Evolutionary conservation across 768 basidiomycete species (phyloP), one percentile per base, ranked within the genome.

Genomic region (Tylopilus sp.): DNA sequence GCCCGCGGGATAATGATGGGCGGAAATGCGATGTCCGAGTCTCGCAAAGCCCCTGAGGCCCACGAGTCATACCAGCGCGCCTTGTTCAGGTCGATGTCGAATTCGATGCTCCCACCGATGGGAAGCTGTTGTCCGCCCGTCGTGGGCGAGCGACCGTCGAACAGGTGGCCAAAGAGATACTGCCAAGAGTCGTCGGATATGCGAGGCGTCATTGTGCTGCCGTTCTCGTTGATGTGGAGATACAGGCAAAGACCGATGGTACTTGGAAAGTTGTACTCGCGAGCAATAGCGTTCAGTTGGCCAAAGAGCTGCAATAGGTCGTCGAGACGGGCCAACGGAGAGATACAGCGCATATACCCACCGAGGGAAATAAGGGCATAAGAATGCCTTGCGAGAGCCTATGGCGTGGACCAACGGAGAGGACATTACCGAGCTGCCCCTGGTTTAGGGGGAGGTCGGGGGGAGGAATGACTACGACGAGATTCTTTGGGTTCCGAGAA

Each of bases 51-150:
- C 51, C 88, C 73, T 1, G 77, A 73, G 20, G 83, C 53, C 88
- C 89, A 95, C 0, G 81, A 71, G 17, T 81, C 71, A 59, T 83
- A 88, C 92, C 92, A 95, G 25, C 81, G 77, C 17, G 92, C 92
- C 54, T 82, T 79, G 31, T 75, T 73, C 41, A 79, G 53, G 70
- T 95, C 92, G 41, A 95, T 79, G 68, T 95, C 92, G 65, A 95
- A 93, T 69, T 95, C 91, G 25, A 95, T 78, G 25, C 79, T 83
- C 5, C 89, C 93, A 40, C 80, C 76, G 50, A 95, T 84, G 0
- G 88, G 84, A 18, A 79, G 62, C 45, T 73, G 74, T 21, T 66
- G 64, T 52, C 72, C 53, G n/a, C 39, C 62, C 55, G 4, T n/a
- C n/a, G 66, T 50, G 18, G 68, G 58, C 20, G 68, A 52, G 21